Conservation (phyloP, 2,329 filamentous ascomycete species). For the Pestalotiopsis sp. region DNA sequence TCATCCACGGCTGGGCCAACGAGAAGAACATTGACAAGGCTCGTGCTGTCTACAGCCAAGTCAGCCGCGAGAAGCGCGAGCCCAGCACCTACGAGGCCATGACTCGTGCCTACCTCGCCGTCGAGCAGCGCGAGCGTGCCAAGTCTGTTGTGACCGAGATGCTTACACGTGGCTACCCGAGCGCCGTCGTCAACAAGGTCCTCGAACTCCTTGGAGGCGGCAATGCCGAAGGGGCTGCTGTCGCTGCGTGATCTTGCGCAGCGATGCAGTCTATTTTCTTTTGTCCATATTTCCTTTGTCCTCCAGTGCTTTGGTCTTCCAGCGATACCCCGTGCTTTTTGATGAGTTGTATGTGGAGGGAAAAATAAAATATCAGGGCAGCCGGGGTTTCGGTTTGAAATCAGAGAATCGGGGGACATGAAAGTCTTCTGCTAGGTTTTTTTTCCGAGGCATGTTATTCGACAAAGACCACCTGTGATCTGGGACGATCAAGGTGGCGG, state of each 20-base stretch:
- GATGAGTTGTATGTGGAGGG: constrained; percentile 9
- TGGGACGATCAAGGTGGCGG: neutral
- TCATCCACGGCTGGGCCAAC: constrained; percentile 95
- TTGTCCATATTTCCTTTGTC: constrained; percentile 29
- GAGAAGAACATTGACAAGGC: constrained; percentile 81
- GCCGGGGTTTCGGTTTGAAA: constrained; percentile 1
- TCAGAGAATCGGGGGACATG: constrained; percentile 9
- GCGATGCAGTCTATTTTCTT: constrained; percentile 16
- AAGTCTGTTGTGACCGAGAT: constrained; percentile 86
- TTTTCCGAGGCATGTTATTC: neutral
- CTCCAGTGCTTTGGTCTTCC: constrained; percentile 23
- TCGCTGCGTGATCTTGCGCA: constrained; percentile 17
- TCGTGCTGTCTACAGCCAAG: constrained; percentile 75
- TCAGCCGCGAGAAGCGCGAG: constrained; percentile 79
- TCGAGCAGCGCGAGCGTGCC: constrained; percentile 77
- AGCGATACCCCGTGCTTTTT: constrained; percentile 34
- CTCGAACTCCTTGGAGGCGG: constrained; percentile 78
- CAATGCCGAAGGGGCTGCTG: constrained; percentile 40
- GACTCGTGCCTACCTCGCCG: constrained; percentile 88
- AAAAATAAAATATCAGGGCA: neutral
- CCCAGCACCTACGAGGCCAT: constrained; percentile 99
- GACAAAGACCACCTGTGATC: neutral
- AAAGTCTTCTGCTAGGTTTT: constrained; percentile 6
- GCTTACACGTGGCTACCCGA: constrained; percentile 85
- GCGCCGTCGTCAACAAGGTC: constrained; percentile 91